Base-by-base conservation (phyloP, 441 rosid species). In the Erodium texanum region DNA sequence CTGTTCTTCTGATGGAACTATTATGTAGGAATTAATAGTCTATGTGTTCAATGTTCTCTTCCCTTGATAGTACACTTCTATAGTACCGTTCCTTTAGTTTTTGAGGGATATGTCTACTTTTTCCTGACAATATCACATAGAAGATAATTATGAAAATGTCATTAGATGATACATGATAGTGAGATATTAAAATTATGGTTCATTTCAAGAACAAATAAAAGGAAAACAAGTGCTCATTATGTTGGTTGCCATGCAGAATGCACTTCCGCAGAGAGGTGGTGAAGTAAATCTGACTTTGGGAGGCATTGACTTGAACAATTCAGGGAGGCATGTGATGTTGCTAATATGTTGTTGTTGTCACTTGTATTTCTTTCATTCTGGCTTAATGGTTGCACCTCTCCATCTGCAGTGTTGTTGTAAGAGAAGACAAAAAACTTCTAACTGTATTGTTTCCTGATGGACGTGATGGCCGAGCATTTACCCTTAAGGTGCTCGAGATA, bases 371-470 rank as follows among this genome's bases (percentile, higher is more conserved):
- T 74, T 2, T 73, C 43, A 72, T 32, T 65, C 66, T 72, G 66
- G 69, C 77, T 83, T 32, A 32, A 78, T 71, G 41, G 7, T 72
- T 70, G 38, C 41, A 71, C 22, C 70, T 70, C 16, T 45, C 58
- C 0, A 62, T 71, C 79, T 87, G 79, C 90, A 94, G 98, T 66
- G 98, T 94, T 72, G 97, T 92, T 78, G 96, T 92, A 52, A 84
- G 97, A 84, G 98, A 89, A 81, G 97, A 94, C 74, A 94, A 94
- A 74, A 94, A 89, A 70, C 78, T 94, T 72, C 72, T 94, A 78
- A 94, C 99, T 62, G 99, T 94, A 52, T 80, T 94, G 72, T 92
- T 94, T 81, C 99, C 99, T 68, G 97, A 94, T 84, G 99, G 99
- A 73, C 94, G 97, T 73, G 99, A 91, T 84, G 97, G 99, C 62